Evolutionary conservation across 2,329 filamentous ascomycete species (phyloP).

Genomic region (Neopestalotiopsis sp.): DNA sequence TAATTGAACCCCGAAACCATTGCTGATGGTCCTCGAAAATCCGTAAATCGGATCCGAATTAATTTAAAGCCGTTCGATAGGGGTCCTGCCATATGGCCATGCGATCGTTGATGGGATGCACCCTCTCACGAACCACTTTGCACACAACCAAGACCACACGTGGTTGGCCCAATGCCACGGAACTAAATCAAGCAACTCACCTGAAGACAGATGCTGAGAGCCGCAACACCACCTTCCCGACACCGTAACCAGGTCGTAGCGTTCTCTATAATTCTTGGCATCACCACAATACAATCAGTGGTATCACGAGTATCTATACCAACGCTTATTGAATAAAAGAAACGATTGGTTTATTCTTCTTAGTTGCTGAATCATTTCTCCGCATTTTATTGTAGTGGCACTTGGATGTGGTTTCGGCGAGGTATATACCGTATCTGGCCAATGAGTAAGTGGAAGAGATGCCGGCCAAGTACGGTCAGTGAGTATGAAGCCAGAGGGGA

Average conservation of each 20-base stretch:
- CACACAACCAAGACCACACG: not conserved
- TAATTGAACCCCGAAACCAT: not conserved
- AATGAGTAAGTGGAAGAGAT: not conserved
- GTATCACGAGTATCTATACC: not conserved
- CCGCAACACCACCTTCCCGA: constrained; percentile 6
- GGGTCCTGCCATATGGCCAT: not conserved
- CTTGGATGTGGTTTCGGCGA: not conserved
- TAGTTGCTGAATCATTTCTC: not conserved
- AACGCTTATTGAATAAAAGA: not conserved
- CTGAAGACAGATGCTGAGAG: not conserved
- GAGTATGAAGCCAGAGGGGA: not conserved
- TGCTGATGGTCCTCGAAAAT: not conserved
- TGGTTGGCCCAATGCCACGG: not conserved
- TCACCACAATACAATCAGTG: not conserved
- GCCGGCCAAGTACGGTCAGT: not conserved
- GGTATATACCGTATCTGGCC: not conserved
- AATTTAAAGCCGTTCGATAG: not conserved
- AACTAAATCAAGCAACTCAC: constrained; percentile 2
- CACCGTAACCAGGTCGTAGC: constrained; percentile 2
- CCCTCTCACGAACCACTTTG: not conserved
- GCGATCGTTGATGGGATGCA: not conserved
- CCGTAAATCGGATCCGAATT: not conserved
- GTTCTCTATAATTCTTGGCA: not conserved
- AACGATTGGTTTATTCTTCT: not conserved
- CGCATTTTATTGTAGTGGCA: not conserved